phyloP scores from a whole-genome alignment of 2,329 filamentous ascomycete species.

The Blastomyces percursus region DNA sequence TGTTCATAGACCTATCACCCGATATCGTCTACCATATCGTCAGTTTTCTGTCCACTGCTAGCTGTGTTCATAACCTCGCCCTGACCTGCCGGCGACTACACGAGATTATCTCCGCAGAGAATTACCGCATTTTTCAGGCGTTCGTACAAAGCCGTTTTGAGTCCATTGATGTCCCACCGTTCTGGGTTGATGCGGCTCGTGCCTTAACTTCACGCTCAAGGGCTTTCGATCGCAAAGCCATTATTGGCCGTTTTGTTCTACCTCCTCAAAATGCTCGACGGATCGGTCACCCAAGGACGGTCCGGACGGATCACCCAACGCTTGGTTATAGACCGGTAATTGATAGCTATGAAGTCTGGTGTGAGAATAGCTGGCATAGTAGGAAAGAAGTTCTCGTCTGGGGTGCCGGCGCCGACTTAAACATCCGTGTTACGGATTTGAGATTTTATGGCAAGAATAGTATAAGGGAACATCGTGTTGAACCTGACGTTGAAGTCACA shows the following conservation, averaged over 20 bases:
- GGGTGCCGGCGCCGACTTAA: conserved; percentile 49
- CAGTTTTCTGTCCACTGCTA: conserved; percentile 36
- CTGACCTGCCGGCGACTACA: conserved; percentile 38
- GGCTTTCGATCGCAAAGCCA: conserved; percentile 46
- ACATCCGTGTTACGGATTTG: conserved; percentile 40
- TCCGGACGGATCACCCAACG: conserved; percentile 39
- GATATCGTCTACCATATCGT: conserved; percentile 37
- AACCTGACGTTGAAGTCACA: neutral
- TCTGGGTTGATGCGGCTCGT: conserved; percentile 42
- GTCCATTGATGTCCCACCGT: conserved; percentile 30
- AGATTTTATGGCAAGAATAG: conserved; percentile 19
- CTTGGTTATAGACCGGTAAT: conserved; percentile 50
- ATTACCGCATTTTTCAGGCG: conserved; percentile 37
- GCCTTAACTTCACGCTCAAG: conserved; percentile 46
- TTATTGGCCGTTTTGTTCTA: conserved; percentile 44
- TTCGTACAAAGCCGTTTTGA: conserved; percentile 42
- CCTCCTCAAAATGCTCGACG: conserved; percentile 33
- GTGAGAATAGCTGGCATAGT: conserved; percentile 35
- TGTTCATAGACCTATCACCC: conserved; percentile 29
- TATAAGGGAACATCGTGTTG: neutral
- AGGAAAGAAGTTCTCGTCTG: conserved; percentile 48
- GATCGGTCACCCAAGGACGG: conserved; percentile 24
- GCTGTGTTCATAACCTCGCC: conserved; percentile 35
- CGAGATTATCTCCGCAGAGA: conserved; percentile 36
- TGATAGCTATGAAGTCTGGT: conserved; percentile 47